Base-by-base conservation (phyloP, 2,329 filamentous ascomycete species). In the Stachybotrys chlorohalonatus region DNA sequence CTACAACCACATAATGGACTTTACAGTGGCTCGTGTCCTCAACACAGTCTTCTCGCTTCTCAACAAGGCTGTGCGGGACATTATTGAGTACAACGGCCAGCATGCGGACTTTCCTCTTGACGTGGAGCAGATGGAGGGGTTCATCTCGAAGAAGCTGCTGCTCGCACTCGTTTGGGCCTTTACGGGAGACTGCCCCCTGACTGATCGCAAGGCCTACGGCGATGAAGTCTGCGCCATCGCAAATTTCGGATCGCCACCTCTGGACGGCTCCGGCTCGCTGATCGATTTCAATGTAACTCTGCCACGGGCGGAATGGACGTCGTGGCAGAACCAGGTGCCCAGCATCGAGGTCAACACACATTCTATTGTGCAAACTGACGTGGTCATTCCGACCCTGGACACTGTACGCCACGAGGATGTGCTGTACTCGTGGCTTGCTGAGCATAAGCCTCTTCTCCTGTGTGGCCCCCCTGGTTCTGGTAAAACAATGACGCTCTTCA, bases 401-500 rank as follows among this genome's bases (percentile, higher is more conserved):
- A 99, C 95, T 31, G 88, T 99, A 49, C 90, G 94, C 32, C 94
- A 99, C 64, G 94, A 99, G 70, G 94, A 97, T 72, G 90, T 99
- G n/a, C 80, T 99, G 15, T 99, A 99, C 76, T 99, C 95, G 4
- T 99, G 94, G 94, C 83, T 99, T 49, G 94, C 95, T 15, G 94
- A 99, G 70, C 94, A 99, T 70, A 99, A 99, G 75, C 94, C 95
- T 11, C 79, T 99, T 16, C 78, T 99, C 53, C 86, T 99, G 15
- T 99, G 94, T 69, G 95, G 94, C 70, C 95, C 94, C 67, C 94
- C 94, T 56, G 94, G 94, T 75, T 99, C 94, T 52, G 94, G 94
- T 79, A 99, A 99, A 77, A 99, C 94, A 5, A 99, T 99, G 94
- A 99, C 94, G 11, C 78, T 99, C 11, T 99, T 99, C 77, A 96